Percentiles rank a stretch among this genome's conserved stretches.
These are phyloP conservation scores for Fusarium robinianum DNA, from an alignment of 2,329 filamentous ascomycete genomes.

Conservation along the genomic window DNA sequence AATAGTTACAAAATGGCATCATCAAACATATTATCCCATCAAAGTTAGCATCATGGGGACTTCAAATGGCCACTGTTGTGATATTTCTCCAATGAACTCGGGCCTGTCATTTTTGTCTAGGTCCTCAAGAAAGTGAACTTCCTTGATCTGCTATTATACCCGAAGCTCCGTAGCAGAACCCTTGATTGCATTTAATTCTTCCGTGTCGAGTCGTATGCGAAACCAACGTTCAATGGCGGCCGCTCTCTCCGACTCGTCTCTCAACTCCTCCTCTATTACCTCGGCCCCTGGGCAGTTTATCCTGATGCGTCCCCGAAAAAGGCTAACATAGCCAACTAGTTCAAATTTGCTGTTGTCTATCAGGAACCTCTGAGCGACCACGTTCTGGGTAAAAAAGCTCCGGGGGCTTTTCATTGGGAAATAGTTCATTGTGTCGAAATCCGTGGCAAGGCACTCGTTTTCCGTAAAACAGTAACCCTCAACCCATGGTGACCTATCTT, in stretches of 20 bases:
- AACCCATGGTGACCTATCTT: neutral
- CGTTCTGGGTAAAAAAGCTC: constrained; percentile 15
- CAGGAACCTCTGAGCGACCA: constrained; percentile 7
- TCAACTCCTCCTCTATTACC: neutral
- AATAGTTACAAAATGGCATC: no score
- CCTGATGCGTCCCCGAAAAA: constrained; percentile 5
- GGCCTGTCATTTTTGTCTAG: no score
- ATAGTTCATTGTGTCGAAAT: constrained; percentile 15
- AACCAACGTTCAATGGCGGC: constrained; percentile 10
- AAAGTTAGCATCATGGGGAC: no score
- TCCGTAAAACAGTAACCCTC: constrained; percentile 14
- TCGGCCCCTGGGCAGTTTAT: neutral
- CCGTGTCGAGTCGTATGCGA: constrained; percentile 1
- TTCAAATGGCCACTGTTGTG: no score
- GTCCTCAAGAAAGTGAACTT: no score
- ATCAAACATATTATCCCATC: no score
- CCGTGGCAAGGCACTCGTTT: constrained; percentile 8
- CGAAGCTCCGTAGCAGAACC: neutral
- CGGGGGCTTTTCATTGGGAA: constrained; percentile 10
- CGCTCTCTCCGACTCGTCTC: constrained; percentile 5
- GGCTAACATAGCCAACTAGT: constrained; percentile 2
- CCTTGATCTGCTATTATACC: no score
- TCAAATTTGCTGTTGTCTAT: neutral
- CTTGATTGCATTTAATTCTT: constrained; percentile 5
- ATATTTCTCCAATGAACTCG: no score